Base-by-base conservation (phyloP, 768 basidiomycete species). In the Hygrocybe punicea region DNA sequence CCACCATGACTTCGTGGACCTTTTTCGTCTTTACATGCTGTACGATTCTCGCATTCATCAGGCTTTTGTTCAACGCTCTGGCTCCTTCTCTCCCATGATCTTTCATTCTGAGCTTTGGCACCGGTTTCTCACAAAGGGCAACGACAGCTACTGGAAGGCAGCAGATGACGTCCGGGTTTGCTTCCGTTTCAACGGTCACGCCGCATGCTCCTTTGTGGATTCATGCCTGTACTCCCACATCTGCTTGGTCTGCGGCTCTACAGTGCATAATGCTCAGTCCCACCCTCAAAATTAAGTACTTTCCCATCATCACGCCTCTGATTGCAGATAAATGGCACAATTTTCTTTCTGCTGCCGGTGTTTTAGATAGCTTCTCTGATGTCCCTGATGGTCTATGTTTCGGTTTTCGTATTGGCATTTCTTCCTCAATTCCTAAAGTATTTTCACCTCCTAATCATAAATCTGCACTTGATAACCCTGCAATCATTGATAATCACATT, bases 401-500 rank as follows among this genome's bases (percentile, higher is more conserved):
- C 16, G 60, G 63, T 6, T 65, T 65, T 45, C 6, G 44, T 1
- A 48, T 64, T 21, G 62, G 61, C 1, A 14, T 63, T 4, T 19
- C 17, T n/a, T 44, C 21, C 19, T 46, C 45, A 7, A 46, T 46
- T 23, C 14, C 39, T 29, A 51, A 6, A n/a, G 29, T 25, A 7
- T 55, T 13, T 34, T 45, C 42, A 6, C 53, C 53, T 35, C 53
- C 40, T 5, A 55, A 55, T 46, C 53, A 55, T 35, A 10, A 33
- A 65, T 67, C 37, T 68, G 67, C 64, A 53, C 55, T 13, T 63
- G 66, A 54, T 61, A 68, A 42, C 45, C 62, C 40, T 45, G 35
- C 13, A 34, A 58, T 14, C 47, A 59, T 34, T 37, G 54, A 17
- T 49, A 14, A 9, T 11, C 24, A 21, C 9, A 24, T 23, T 14